Base-by-base conservation (phyloP, 1,284 basidiomycete species). In the Neotropicomus parvogracilis region DNA sequence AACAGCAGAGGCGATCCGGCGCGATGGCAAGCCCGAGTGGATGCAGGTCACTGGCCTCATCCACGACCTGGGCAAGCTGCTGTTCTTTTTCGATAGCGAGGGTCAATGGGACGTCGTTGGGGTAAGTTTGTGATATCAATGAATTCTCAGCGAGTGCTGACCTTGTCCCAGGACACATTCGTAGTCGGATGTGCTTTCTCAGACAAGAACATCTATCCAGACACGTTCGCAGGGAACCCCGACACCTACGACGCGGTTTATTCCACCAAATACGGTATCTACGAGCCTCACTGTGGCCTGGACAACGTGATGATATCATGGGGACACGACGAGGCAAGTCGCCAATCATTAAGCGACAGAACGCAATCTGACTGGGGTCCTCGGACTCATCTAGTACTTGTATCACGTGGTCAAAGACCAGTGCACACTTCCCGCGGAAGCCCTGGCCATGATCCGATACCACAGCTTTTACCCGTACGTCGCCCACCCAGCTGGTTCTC, bases 41-140 rank as follows among this genome's bases (percentile, higher is more conserved):
- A 89, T 90, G 87, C 90, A 93, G 72, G 81, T 93, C 49, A 84
- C 89, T 16, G 92, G 92, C 2, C 79, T 95, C 17, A 80, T 94
- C 29, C 91, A 94, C 59, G 91, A 94, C 66, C 80, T 94, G 46
- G 91, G 91, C 48, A 94, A 94, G 65, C 76, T 94, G 8, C 70
- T 93, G 13, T 80, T 81, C 65, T 77, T 93, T 57, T 91, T 91
- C 67, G 88, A 85, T 12, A 85, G 87, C 3, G 74, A 88, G 40
- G 90, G 91, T 6, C 91, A 94, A 69, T 95, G 91, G 92, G 91
- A 93, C 55, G 91, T 94, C 43, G 91, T 93, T 29, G 91, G 87
- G 44, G 85, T 87, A 66, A 64, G 13, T 46, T 44, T 42, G 36
- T 19, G 26, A 28, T 28, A 37, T 31, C 13, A 12, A 16, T 2